Evolutionary conservation across 2,329 filamentous ascomycete species (phyloP).

Genomic region (Ramularia endophylla): DNA sequence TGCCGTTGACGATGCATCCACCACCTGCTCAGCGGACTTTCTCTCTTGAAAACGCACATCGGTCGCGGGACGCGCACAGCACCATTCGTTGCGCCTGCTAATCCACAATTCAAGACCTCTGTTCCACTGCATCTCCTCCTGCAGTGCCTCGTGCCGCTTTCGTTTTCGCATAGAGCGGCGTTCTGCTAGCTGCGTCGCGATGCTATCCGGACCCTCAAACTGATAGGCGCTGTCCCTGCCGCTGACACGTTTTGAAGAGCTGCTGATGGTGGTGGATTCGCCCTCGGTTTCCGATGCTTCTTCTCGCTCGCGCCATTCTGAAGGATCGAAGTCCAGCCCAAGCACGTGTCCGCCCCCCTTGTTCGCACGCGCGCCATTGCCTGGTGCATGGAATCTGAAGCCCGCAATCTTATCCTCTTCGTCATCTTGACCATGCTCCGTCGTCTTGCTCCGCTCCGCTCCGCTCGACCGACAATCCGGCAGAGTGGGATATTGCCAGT

Average conservation of each 20-base stretch:
- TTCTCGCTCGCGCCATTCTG: conserved; percentile 39
- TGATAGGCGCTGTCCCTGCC: conserved; percentile 29
- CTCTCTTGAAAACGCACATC: conserved; percentile 12
- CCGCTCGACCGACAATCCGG: conserved; percentile 22
- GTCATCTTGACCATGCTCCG: conserved; percentile 10
- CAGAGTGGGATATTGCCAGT: conserved; percentile 40
- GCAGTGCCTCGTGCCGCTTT: conserved; percentile 32
- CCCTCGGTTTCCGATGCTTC: conserved; percentile 27
- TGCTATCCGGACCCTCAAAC: conserved; percentile 42
- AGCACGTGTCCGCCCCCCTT: conserved; percentile 4
- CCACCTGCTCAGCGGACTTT: not conserved
- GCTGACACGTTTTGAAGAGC: conserved; percentile 6
- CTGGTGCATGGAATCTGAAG: conserved; percentile 24
- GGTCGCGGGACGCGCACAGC: conserved; percentile 60
- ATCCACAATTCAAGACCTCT: conserved; percentile 74
- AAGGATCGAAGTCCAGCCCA: conserved; percentile 31
- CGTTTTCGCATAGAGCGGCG: conserved; percentile 29
- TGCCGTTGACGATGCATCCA: conserved; percentile 10
- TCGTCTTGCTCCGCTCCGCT: conserved; percentile 1
- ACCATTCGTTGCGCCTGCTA: conserved; percentile 76
- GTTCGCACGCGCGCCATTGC: conserved; percentile 1
- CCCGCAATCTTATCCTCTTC: conserved; percentile 22
- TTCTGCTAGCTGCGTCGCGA: conserved; percentile 33
- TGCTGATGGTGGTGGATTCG: conserved; percentile 9
- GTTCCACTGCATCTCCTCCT: conserved; percentile 60